Percentiles rank a stretch among this genome's conserved stretches.
These are phyloP conservation scores for Solanum ossicruentum DNA, from an alignment of 257 asterid genomes.

Conservation along the genomic window DNA sequence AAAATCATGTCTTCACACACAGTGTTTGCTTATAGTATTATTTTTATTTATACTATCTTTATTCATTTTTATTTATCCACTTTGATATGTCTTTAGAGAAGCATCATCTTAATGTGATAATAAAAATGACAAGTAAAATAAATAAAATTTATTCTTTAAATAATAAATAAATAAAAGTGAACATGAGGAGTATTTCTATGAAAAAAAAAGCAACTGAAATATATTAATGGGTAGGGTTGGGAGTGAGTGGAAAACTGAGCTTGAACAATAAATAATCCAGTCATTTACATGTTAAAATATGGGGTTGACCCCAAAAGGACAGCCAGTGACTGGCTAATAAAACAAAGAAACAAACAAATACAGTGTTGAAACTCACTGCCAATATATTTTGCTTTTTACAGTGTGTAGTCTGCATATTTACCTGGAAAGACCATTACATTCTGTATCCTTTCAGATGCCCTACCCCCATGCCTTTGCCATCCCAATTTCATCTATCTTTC, in stretches of 20 bases:
- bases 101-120: no score
- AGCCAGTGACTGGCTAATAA: background rate
- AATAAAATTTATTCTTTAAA: no score
- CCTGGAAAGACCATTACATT: slow-evolving; percentile 14
- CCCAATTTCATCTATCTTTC: background rate
- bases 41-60: no score
- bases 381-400: background rate
- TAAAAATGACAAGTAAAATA: no score
- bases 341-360: background rate
- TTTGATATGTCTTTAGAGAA: no score
- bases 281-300: background rate
- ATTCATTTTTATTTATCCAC: no score
- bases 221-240: background rate
- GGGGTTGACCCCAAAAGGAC: slow-evolving; percentile 2
- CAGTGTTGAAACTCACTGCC: background rate
- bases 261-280: background rate
- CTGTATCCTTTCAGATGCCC: slow-evolving; percentile 1
- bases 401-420: background rate
- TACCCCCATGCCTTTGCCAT: background rate
- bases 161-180: no score
- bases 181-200: background rate
- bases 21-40: no score
- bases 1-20: no score
- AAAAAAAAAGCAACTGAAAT: background rate
- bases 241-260: slow-evolving; percentile 9